Base-by-base conservation (phyloP, 805 yeast species). In the Hanseniaspora clermontiae region DNA sequence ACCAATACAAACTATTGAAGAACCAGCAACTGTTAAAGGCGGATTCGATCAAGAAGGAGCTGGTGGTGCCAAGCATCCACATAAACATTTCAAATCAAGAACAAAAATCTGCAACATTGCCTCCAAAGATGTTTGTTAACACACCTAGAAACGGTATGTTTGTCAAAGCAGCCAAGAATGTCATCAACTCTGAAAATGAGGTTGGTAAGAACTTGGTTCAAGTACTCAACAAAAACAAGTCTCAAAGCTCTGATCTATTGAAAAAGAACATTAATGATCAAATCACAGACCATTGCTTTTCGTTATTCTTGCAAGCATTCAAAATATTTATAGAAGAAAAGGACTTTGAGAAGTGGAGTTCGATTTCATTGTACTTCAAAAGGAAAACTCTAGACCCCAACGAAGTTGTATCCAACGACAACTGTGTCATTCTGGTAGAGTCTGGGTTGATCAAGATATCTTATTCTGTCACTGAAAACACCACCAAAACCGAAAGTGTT, bases 341-440 rank as follows among this genome's bases (percentile, higher is more conserved):
- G 38, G 56, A 57, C 7, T 57, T 20, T 37, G 42, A 40, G 20
- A 51, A 57, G 49, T 57, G 59, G 59, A 42, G 46, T 31, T 24
- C 42, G 14, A 42, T 57, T 17, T 46, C 49, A 2, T 15, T 37
- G 4, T 83, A 72, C 61, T 80, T 89, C 61, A 66, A 69, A 14
- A 74, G 74, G 58, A 80, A 77, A 55, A 66, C 71, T 38, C 68
- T 83, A 15, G 73, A 76, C 49, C 71, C 72, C 20, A 80, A 87
- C 1, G 74, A 79, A n/a, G 48, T 65, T 7, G 53, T 57, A 5
- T 60, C 65, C 36, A 61, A 62, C 17, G 63, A 65, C 12, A 70
- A 73, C 19, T 65, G 69, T 45, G 80, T 81, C 59, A 79, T 83
- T 46, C 58, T 79, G 5, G 78, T 85, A 1, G 90, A 81, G 61